Base-by-base conservation (phyloP, 2,329 filamentous ascomycete species). In the Sporothrix globosa region DNA sequence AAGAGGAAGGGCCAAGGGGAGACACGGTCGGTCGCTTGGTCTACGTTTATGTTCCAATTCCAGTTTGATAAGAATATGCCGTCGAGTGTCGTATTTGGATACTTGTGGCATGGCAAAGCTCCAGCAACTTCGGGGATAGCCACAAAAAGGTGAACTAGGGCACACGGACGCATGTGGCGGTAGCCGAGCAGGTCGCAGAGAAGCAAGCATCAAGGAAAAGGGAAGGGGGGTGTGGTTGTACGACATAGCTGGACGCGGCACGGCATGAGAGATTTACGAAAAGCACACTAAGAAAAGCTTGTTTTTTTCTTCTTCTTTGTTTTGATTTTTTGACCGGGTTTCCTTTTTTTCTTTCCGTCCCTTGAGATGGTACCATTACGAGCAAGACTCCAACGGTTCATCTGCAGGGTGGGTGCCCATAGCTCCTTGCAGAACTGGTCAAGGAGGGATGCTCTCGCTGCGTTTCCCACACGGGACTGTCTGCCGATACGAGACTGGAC, bases 181-280 rank as follows among this genome's bases (percentile, higher is more conserved):
- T 71, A 71, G 58, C 30, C 24, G 58, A 44, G 34, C 46, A 69
- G 39, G 70, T 69, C 53, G 14, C 39, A 58, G 50, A 19, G 34
- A 34, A 7, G 34, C 9, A 69, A 52, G 70, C 69, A 69, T 27
- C 13, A 14, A 34, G 19, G 19, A 44, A 21, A 46, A 27, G 34
- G 19, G 19, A 63, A 14, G n/a, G 14, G 41, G 63, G 63, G 63
- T 21, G 44, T 34, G 63, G 19, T 21, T 39, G 61, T 46, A 27
- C 34, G 34, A 7, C 34, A 9, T 34, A 9, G 30, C 61, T 52
- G 34, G 50, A 34, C 34, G 34, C 34, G 39, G 30, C 21, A 41
- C 44, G 58, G 53, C 10, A 63, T 52, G 61, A 50, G 24, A 50
- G n/a, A 53, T 69, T 30, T 61, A 67, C 67, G 70, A n/a, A 63